phyloP scores from a whole-genome alignment of 352 stramenopile species.

The Pythium pyrilobum region DNA sequence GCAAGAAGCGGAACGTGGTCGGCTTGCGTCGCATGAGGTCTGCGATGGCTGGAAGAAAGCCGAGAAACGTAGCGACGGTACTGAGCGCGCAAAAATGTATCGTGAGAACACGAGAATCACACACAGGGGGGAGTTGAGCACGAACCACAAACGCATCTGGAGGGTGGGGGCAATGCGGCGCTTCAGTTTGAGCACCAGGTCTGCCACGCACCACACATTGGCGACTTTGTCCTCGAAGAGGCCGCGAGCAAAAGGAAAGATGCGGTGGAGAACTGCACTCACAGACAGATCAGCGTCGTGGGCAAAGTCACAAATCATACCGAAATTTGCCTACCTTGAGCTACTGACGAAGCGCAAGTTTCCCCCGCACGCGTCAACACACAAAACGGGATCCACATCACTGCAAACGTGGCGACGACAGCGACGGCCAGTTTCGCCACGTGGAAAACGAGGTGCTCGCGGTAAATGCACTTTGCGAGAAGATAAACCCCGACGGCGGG shows the following conservation, averaged over 20 bases:
- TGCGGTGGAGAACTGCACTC: conserved; percentile 76
- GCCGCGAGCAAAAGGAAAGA: conserved; percentile 95
- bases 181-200: conserved; percentile 75
- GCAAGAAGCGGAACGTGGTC: conserved; percentile 70
- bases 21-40: conserved; percentile 63
- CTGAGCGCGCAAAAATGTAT: conserved; percentile 20
- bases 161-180: conserved; percentile 34
- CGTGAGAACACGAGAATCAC: too few relatives aligned
- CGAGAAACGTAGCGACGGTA: conserved; percentile 71
- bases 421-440: conserved; percentile 73
- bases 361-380: conserved; percentile 31
- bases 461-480: conserved; percentile 84
- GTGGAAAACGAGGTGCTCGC: conserved; percentile 40
- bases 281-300: not conserved
- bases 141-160: conserved; percentile 73
- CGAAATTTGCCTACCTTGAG: conserved; percentile 45
- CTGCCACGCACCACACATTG: conserved; percentile 94
- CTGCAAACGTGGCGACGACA: conserved; percentile 85
- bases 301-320: not conserved
- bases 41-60: conserved; percentile 83
- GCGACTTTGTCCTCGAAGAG: conserved; percentile 98
- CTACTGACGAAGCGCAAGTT: conserved; percentile 51
- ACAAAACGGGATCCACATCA: conserved; percentile 92
- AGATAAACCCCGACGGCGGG: conserved; percentile 92
- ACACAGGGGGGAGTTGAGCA: not conserved